Evolutionary conservation across 805 yeast genomes (phyloP), one percentile per base, ranked within the genome.

Genomic region (Candida oleophila): DNA sequence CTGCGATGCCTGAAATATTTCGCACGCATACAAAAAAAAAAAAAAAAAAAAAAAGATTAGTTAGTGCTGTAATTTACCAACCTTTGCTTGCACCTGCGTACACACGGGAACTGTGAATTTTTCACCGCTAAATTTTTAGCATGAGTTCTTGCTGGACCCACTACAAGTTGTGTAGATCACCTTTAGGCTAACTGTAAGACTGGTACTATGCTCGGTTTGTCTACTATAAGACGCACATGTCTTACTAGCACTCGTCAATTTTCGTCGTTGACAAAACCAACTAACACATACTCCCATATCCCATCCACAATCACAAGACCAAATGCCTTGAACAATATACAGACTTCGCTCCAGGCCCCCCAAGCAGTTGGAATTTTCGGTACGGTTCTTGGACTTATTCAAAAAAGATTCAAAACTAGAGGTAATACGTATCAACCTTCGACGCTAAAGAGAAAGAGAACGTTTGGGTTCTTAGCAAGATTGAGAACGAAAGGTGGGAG

Each of bases 341-440:
- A 22, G 15, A 14, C 20, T 50, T 44, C 16, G 22, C 47, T 21
- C 41, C 43, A 16, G 37, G 28, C 28, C 40, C 12, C 43, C 32
- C 43, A 19, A 20, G 12, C 38, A 25, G 39, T 15, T 4, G 45
- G 45, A 14, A 20, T 42, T 9, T 55, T 61, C 49, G 59, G 58
- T 46, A 59, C 65, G 28, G 55, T 67, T 20, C 42, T 71, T 2
- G 68, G 75, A 1, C 63, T 73, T 42, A 64, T 73, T 22, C 85
- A 80, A 55, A 69, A 61, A 65, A 68, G 97, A 75, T 85, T 91
- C 86, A 84, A 89, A 63, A 76, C 92, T 34, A 82, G 96, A 70
- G 98, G 99, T 68, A 87, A 89, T 71, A 89, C 96, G 16, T 92
- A 86, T 68, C 97, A 92, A 68, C 99, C 99, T 44, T 85, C 89